Evolutionary conservation across 345 rosid genomes (phyloP), one percentile per base, ranked within the genome.

Genomic region (Populus davidiana): DNA sequence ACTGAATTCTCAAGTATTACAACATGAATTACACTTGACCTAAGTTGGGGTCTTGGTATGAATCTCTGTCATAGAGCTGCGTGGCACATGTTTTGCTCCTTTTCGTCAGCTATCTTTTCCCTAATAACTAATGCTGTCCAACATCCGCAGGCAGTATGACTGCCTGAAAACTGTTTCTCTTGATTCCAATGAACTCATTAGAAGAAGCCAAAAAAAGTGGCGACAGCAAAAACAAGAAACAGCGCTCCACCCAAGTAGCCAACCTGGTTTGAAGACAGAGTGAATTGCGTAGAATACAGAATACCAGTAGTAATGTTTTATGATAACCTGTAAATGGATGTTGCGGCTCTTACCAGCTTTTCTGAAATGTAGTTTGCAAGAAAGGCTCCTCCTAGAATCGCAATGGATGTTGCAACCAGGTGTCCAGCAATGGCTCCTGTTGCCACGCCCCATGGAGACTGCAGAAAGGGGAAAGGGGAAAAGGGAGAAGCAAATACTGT

Each of bases 391-490:
- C 99, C 99, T 23, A 96, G 76, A 77, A 93, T 81, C 7, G 99
- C 99, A 52, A 93, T 84, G 14, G 87, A 77, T 79, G 98, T 96
- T 8, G 99, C 99, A 5, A 89, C 74, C 75, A 96, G 84, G 86
- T 96, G 99, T 78, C 99, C 99, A 12, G 84, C 97, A 78, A 96
- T 93, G 78, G 99, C 99, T 79, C 99, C 99, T 18, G 92, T 79
- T 8, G 99, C 98, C 44, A 92, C 99, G 20, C 99, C 98, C 93
- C 88, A 93, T n/a, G 99, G 91, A 70, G 98, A 92, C 99, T 96
- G 82, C 56, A 64, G 13, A 69, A 62, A 56, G 69, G 41, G 70
- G 27, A 27, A 27, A 27, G 27, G 27, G 27, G 27, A 25, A 21
- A 69, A 5, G 69, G 27, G 71, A 25, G 71, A 12, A 16, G 44